phyloP scores from a whole-genome alignment of 495 filamentous ascomycete genomes.

The Gamarada debralockiae region DNA sequence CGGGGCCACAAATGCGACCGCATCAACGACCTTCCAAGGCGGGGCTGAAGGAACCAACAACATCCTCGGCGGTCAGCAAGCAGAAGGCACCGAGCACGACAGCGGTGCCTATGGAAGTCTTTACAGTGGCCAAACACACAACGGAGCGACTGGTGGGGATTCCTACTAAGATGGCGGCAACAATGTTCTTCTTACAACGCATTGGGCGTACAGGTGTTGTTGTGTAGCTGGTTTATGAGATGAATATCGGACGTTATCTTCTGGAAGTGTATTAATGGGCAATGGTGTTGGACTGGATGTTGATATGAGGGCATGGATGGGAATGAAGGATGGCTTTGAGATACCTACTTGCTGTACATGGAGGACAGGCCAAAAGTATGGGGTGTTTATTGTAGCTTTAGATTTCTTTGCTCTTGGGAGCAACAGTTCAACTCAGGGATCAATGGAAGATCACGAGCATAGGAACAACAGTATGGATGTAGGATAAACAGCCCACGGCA shows the following conservation, averaged over 20 bases:
- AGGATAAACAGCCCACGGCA: slow-evolving; percentile 23
- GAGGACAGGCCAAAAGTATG: slow-evolving; percentile 20
- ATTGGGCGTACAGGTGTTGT: slow-evolving; percentile 11
- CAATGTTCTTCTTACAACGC: not conserved
- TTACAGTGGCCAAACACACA: slow-evolving; percentile 53
- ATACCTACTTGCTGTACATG: slow-evolving; percentile 20
- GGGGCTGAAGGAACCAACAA: slow-evolving; percentile 53
- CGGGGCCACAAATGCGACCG: slow-evolving; percentile 40
- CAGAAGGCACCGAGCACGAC: slow-evolving; percentile 58
- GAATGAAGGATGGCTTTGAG: slow-evolving; percentile 10
- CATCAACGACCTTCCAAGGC: slow-evolving; percentile 49
- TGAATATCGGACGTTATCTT: slow-evolving; percentile 5
- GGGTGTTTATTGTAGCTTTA: slow-evolving; percentile 17
- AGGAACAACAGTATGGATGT: slow-evolving; percentile 16
- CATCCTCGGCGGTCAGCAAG: slow-evolving; percentile 51
- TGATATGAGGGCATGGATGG: slow-evolving; percentile 16
- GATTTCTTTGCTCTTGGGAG: slow-evolving; percentile 23
- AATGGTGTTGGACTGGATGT: slow-evolving; percentile 13
- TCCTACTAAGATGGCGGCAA: slow-evolving; percentile 11
- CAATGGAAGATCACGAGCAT: slow-evolving; percentile 9
- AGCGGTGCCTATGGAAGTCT: slow-evolving; percentile 51
- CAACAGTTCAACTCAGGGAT: slow-evolving; percentile 9
- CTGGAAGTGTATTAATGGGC: slow-evolving; percentile 22
- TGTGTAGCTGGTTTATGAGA: slow-evolving; percentile 1
- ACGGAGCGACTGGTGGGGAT: slow-evolving; percentile 48